Conservation (phyloP, 2,329 filamentous ascomycete species). For the Elsinoe australis region DNA sequence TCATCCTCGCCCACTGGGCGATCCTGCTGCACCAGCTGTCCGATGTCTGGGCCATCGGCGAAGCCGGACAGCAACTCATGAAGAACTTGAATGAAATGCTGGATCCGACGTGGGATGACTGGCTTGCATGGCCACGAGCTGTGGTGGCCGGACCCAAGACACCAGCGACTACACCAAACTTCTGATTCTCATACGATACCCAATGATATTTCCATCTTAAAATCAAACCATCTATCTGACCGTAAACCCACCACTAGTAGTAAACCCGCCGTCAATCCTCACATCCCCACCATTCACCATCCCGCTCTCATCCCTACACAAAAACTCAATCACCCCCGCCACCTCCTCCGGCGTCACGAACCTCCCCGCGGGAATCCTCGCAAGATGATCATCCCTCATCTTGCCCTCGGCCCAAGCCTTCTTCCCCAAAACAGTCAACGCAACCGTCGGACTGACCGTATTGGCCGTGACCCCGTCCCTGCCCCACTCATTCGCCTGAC, state of each 20-base stretch:
- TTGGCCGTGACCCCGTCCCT: slow-evolving; percentile 41
- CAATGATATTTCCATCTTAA: no score
- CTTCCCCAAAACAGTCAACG: slow-evolving; percentile 41
- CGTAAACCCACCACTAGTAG: slow-evolving; percentile 11
- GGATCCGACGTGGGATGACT: slow-evolving; percentile 1
- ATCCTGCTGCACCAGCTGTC: slow-evolving; percentile 11
- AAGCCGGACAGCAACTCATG: background rate
- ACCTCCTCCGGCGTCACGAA: slow-evolving; percentile 42
- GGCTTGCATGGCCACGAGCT: slow-evolving; percentile 12
- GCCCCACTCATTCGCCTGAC: slow-evolving; percentile 44
- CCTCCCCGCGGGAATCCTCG: slow-evolving; percentile 10
- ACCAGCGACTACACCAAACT: background rate
- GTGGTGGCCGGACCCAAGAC: background rate
- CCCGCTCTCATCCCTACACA: slow-evolving; percentile 30
- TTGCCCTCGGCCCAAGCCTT: slow-evolving; percentile 29
- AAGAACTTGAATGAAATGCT: background rate
- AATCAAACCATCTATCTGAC: no score
- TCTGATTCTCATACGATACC: slow-evolving; percentile 7
- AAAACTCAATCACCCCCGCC: slow-evolving; percentile 58
- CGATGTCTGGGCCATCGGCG: slow-evolving; percentile 7
- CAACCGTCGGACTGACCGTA: slow-evolving; percentile 40
- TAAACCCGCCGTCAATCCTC: slow-evolving; percentile 31
- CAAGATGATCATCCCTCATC: slow-evolving; percentile 22
- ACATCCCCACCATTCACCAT: slow-evolving; percentile 35
- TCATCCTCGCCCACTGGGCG: slow-evolving; percentile 5